Evolutionary conservation across 2,329 filamentous ascomycete genomes (phyloP), one percentile per base, ranked within the genome.

Genomic region (Coniochaeta sp.): DNA sequence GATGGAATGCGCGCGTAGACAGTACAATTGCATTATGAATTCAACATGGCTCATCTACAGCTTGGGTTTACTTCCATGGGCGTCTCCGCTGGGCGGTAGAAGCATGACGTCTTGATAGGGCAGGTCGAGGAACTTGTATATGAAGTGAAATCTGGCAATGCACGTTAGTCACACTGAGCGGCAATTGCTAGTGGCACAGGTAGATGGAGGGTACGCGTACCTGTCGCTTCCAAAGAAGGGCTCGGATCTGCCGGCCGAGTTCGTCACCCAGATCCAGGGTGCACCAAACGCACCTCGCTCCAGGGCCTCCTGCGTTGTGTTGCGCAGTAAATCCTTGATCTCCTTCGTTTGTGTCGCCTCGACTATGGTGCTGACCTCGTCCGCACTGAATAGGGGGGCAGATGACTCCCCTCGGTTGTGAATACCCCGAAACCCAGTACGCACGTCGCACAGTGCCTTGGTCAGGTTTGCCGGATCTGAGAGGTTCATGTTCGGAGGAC

Each of bases 181-280:
- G 19, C 19, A 59, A 24, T 5, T 19, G 17, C n/a, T n/a, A n/a
- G n/a, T n/a, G n/a, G n/a, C n/a, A n/a, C n/a, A n/a, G n/a, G n/a
- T 16, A 9, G 34, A 58, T 19, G 47, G 19, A 30, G 4, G 17
- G 16, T 42, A 57, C 26, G n/a, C n/a, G 24, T 69, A 80, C 83
- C 85, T 77, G 73, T 93, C 89, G 73, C 88, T 91, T 2, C 89
- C 89, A 72, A 93, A 93, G 70, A 92, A 91, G 0, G 87, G 83
- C 74, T 89, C 86, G 56, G 79, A 79, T 60, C 79, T 71, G 0
- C 87, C 87, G 62, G 80, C 71, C 1, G 68, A 70, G 65, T 88
- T 84, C 19, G 77, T 79, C 3, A 86, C 89, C 81, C 85, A 87
- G 62, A 90, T 78, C 89, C 90, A 93, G 1, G 90, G 90, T 57